phyloP scores from a whole-genome alignment of 768 basidiomycete genomes.

The Amanita molliuscula region DNA sequence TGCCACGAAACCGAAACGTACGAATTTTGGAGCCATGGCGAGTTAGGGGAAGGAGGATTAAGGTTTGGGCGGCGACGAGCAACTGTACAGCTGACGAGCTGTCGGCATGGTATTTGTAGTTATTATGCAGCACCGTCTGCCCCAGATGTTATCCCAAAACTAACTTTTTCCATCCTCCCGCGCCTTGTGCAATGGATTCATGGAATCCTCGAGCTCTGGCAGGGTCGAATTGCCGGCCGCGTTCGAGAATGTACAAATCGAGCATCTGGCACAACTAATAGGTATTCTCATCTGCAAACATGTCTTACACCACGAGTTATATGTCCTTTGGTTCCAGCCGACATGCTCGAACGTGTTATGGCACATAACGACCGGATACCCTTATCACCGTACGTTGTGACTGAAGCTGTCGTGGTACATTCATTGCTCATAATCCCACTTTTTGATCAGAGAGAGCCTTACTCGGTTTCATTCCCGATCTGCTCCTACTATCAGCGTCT shows the following conservation, averaged over 20 bases:
- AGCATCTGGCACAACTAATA: conserved; percentile 81
- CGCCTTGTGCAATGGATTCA: conserved; percentile 66
- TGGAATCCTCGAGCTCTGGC: conserved; percentile 59
- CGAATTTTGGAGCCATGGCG: conserved; percentile 31
- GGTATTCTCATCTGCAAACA: conserved; percentile 33
- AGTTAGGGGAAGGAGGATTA: conserved; percentile 20
- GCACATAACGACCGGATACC: conserved; percentile 94
- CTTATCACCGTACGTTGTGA: conserved; percentile 59
- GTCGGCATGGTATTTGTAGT: conserved; percentile 19
- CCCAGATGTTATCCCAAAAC: neutral
- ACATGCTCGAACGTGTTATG: conserved; percentile 94
- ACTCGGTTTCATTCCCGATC: conserved; percentile 96
- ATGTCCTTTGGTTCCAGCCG: conserved; percentile 41
- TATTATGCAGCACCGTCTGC: conserved; percentile 22
- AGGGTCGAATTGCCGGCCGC: conserved; percentile 72
- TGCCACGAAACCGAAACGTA: conserved; percentile 21
- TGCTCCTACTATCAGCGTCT: conserved; percentile 75
- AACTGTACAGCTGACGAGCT: conserved; percentile 42
- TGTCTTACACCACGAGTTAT: conserved; percentile 1
- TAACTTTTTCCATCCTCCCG: conserved; percentile 2
- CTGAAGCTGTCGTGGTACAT: conserved; percentile 6
- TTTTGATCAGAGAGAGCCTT: conserved; percentile 60
- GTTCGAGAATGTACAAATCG: conserved; percentile 79
- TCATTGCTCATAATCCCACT: conserved; percentile 9
- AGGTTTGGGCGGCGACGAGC: conserved; percentile 41